These are phyloP conservation scores for Bondarzewia mesenterica DNA, from an alignment of 1,284 basidiomycete species.

Conservation along the genomic window DNA sequence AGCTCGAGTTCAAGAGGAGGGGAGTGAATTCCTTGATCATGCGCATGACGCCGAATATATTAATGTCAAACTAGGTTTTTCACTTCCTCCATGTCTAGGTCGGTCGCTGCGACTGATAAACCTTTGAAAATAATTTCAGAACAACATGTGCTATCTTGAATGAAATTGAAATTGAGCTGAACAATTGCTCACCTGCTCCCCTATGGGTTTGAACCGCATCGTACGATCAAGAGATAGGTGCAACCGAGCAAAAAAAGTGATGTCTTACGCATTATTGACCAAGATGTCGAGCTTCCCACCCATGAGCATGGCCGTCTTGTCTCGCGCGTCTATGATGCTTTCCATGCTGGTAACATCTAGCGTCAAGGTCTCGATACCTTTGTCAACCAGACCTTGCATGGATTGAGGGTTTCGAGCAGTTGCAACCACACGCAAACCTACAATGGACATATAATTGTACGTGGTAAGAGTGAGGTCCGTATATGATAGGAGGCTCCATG, in stretches of 20 bases:
- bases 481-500: background rate
- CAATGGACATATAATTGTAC: too few species aligned
- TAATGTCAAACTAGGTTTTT: slow-evolving; percentile 19
- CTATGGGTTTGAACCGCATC: too few species aligned
- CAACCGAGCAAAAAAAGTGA: background rate
- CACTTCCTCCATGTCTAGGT: slow-evolving; percentile 16
- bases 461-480: background rate
- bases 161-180: too few species aligned
- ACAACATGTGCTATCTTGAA: background rate
- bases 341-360: slow-evolving; percentile 22
- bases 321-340: slow-evolving; percentile 12
- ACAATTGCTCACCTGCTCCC: too few species aligned
- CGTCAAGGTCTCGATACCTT: slow-evolving; percentile 19
- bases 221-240: too few species aligned
- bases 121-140: background rate
- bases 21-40: slow-evolving; percentile 23
- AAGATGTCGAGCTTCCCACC: slow-evolving; percentile 23
- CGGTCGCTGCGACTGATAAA: slow-evolving; percentile 12
- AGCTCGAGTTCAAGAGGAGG: slow-evolving; percentile 19
- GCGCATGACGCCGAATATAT: slow-evolving; percentile 20
- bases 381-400: slow-evolving; percentile 16
- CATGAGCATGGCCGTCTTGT: slow-evolving; percentile 15
- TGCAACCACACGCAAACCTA: slow-evolving; percentile 24
- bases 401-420: slow-evolving; percentile 19
- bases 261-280: slow-evolving; percentile 24